Conservation (phyloP, 2,329 filamentous ascomycete genomes). For the Leptoxyphium fumago region DNA sequence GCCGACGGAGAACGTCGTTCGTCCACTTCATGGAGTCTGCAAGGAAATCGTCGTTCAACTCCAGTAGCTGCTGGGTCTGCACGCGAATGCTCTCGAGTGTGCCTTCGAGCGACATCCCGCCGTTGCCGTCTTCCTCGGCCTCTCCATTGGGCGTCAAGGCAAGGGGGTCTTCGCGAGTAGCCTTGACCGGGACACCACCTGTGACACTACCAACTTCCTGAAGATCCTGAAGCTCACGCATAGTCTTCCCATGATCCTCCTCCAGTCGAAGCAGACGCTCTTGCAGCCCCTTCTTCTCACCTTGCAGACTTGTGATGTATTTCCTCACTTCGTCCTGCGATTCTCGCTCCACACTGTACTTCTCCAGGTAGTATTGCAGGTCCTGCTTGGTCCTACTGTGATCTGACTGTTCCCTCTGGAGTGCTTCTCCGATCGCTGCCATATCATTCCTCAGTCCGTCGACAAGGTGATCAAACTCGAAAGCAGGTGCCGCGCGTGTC, state of each 20-base stretch:
- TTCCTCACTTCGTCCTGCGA: neutral
- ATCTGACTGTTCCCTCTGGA: neutral
- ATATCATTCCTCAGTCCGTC: neutral
- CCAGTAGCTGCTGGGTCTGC: constrained; percentile 20
- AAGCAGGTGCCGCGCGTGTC: neutral
- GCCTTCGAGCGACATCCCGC: constrained; percentile 16
- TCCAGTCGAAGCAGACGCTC: neutral
- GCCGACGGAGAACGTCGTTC: neutral
- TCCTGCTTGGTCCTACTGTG: neutral
- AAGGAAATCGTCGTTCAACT: constrained; percentile 20
- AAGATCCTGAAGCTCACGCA: neutral
- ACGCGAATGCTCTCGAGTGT: constrained; percentile 18
- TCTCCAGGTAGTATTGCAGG: neutral
- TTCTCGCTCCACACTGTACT: neutral
- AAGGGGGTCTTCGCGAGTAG: neutral
- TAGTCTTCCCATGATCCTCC: neutral
- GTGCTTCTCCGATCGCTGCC: neutral
- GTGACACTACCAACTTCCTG: neutral
- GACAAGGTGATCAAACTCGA: neutral
- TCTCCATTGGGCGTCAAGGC: neutral
- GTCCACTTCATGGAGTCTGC: neutral
- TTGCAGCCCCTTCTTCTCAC: neutral
- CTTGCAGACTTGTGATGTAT: neutral
- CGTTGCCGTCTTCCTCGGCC: neutral
- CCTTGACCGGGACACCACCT: neutral